These are phyloP conservation scores for Ambrosia artemisiifolia DNA, from an alignment of 129 eudicot genomes.

Conservation along the genomic window DNA sequence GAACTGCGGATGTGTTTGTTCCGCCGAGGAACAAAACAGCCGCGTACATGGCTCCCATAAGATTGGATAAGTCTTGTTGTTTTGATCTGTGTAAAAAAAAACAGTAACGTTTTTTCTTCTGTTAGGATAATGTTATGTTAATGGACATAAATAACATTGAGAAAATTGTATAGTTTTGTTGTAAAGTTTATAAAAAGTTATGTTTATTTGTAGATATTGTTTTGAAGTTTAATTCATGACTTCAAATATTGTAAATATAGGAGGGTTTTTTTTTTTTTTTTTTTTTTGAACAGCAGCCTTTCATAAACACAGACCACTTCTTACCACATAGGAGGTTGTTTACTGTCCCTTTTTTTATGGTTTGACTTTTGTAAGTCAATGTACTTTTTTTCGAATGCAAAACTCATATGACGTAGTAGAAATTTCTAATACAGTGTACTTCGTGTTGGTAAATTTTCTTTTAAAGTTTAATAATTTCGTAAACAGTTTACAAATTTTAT, in stretches of 20 bases:
- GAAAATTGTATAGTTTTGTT: background rate
- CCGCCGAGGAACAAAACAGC: conserved; percentile 77
- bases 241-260: background rate
- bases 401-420: background rate
- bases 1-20: conserved; percentile 74
- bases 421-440: background rate
- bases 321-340: too few species aligned
- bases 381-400: background rate
- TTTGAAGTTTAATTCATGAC: background rate
- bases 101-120: background rate
- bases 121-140: background rate
- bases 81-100: conserved; percentile 35
- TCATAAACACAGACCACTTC: too few species aligned
- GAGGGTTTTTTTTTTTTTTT: too few species aligned
- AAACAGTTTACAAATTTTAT: background rate
- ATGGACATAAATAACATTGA: too few species aligned
- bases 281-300: too few species aligned
- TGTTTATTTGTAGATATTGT: background rate
- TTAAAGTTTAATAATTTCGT: background rate
- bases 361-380: conserved; percentile 3
- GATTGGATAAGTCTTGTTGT: conserved; percentile 66
- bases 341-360: too few species aligned
- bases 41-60: conserved; percentile 72
- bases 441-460: background rate
- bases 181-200: background rate